Conservation (phyloP, 768 basidiomycete species). For the Leccinum pellstonianum region DNA sequence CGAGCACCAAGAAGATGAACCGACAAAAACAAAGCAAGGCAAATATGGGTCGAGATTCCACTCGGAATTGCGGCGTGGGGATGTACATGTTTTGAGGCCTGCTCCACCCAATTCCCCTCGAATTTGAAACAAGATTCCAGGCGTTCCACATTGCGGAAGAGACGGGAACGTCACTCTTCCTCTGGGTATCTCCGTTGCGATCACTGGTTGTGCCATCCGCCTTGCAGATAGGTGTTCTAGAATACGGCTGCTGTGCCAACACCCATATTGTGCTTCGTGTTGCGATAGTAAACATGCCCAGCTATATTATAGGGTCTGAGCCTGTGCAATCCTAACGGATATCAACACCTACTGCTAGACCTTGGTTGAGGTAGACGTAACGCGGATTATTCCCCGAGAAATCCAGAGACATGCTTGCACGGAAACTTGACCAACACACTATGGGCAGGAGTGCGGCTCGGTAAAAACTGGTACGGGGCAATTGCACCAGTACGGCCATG, state of each 20-base stretch:
- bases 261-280: conserved; percentile 28
- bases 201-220: neutral
- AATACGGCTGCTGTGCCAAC: conserved; percentile 13
- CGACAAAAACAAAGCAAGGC: conserved; percentile 16
- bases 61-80: conserved; percentile 12
- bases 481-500: conserved; percentile 52
- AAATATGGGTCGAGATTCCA: conserved; percentile 24
- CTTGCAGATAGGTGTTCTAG: conserved; percentile 12
- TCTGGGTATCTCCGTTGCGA: neutral
- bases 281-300: conserved; percentile 23
- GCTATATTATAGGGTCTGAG: conserved; percentile 17
- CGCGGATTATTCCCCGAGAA: conserved; percentile 18
- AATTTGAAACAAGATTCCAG: conserved; percentile 25
- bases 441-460: conserved; percentile 50
- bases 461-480: conserved; percentile 42
- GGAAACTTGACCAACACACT: conserved; percentile 44
- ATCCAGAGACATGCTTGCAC: conserved; percentile 34
- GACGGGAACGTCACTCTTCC: conserved; percentile 2
- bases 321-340: too few relatives aligned
- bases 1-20: neutral
- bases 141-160: conserved; percentile 27
- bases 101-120: conserved; percentile 31
- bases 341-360: conserved; percentile 17
- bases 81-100: conserved; percentile 14
- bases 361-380: conserved; percentile 22